Percentiles rank a stretch among this genome's conserved stretches.
phyloP scores from a whole-genome alignment of 23 red algal genomes.

The Gracilaria domingensis region DNA sequence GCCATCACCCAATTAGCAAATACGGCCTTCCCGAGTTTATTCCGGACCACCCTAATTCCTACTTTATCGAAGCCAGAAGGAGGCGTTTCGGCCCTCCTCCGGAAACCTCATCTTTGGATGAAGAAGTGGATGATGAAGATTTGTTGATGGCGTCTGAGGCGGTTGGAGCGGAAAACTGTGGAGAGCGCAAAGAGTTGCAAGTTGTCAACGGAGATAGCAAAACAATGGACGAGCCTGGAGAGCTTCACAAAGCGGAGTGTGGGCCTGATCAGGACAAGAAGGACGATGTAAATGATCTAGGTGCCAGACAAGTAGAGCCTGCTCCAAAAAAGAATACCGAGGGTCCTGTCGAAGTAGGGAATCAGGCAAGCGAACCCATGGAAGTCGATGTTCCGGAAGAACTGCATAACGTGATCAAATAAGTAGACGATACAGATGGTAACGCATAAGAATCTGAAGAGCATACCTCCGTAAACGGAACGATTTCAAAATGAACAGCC shows the following conservation, averaged over 20 bases:
- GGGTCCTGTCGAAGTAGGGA: background rate
- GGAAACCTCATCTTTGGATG: constrained; percentile 13
- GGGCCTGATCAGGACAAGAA: background rate
- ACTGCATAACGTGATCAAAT: background rate
- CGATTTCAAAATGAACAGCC: background rate
- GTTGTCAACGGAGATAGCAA: background rate
- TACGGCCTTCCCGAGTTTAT: constrained; percentile 56
- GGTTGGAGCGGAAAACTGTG: constrained; percentile 10
- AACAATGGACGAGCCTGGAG: background rate
- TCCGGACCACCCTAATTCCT: constrained; percentile 84
- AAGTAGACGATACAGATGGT: background rate
- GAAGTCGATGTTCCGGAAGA: background rate
- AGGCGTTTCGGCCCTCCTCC: constrained; percentile 57
- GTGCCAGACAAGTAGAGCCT: background rate
- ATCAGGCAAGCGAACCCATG: background rate
- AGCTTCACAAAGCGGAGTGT: background rate
- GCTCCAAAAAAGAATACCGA: background rate
- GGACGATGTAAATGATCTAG: background rate
- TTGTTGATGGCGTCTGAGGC: constrained; percentile 56
- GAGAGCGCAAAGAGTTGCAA: background rate
- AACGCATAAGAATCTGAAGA: background rate
- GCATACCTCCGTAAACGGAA: background rate
- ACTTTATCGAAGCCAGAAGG: constrained; percentile 78
- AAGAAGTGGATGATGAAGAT: constrained; percentile 73
- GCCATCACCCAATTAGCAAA: constrained; percentile 30